Percentiles rank a stretch among this genome's conserved stretches.
These are phyloP conservation scores for Lagerstroemia speciosa DNA, from an alignment of 345 rosid species.

Conservation along the genomic window DNA sequence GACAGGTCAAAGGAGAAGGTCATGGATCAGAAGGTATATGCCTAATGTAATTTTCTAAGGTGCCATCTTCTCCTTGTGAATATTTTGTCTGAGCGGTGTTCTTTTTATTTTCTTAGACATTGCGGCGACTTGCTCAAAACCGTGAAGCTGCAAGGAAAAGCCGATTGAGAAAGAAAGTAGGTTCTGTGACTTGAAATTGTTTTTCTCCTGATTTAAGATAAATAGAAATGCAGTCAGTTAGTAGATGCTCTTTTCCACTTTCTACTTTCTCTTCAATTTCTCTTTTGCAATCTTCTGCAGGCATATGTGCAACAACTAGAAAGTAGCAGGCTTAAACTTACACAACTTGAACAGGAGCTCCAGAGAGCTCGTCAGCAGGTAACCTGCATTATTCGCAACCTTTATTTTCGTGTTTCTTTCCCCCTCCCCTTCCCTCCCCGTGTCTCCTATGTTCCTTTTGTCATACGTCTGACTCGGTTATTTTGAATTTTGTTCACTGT, in stretches of 20 bases:
- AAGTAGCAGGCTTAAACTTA: conserved; percentile 80
- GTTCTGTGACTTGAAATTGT: background rate
- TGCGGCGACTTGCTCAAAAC: conserved; percentile 96
- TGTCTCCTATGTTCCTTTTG: no score
- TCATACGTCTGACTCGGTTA: background rate
- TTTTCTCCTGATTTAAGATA: background rate
- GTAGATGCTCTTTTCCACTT: background rate
- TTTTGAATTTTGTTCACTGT: conserved; percentile 1
- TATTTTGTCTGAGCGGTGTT: conserved; percentile 6
- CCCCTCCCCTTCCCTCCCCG: background rate
- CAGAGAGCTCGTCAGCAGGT: conserved; percentile 98
- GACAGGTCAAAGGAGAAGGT: conserved; percentile 82
- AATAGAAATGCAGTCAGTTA: background rate
- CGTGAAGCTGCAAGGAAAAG: conserved; percentile 99
- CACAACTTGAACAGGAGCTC: conserved; percentile 88
- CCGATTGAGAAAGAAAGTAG: conserved; percentile 83
- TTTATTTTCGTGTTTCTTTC: no score
- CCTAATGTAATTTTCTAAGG: background rate
- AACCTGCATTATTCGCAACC: background rate
- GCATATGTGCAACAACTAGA: conserved; percentile 95
- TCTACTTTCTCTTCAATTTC: conserved; percentile 1
- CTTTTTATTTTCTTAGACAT: conserved; percentile 39
- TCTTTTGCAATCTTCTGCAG: conserved; percentile 22
- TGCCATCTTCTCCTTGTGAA: background rate
- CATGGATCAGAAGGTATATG: conserved; percentile 69